Conservation (phyloP, 2,329 filamentous ascomycete genomes). For the Stagonosporopsis rhizophila region DNA sequence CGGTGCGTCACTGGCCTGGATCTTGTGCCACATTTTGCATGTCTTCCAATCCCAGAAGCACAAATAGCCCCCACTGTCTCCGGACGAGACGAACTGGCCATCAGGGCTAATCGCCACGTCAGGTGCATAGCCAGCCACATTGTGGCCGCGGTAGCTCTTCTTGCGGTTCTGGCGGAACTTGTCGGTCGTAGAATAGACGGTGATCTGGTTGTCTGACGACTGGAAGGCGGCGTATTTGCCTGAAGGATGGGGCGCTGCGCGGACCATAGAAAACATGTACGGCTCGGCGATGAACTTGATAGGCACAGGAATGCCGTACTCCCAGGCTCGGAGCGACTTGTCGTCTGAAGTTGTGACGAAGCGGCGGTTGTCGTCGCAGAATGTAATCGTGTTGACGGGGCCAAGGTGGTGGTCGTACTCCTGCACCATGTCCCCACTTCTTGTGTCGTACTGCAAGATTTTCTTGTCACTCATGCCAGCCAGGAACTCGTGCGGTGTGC, state of each 20-base stretch:
- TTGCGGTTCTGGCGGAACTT: conserved; percentile 97
- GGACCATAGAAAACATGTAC: conserved; percentile 96
- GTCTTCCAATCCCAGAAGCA: conserved; percentile 99
- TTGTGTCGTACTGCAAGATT: conserved; percentile 94
- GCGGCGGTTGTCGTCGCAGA: conserved; percentile 90
- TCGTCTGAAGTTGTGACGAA: conserved; percentile 99
- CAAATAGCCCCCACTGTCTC: conserved; percentile 86
- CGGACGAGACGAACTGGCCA: conserved; percentile 86
- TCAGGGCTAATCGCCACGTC: conserved; percentile 89
- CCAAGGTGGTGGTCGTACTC: conserved; percentile 98
- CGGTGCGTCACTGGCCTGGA: conserved; percentile 81
- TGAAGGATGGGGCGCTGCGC: conserved; percentile 81
- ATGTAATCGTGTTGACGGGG: conserved; percentile 97
- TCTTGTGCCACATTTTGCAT: conserved; percentile 98
- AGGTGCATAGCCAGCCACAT: conserved; percentile 92
- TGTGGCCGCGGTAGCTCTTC: conserved; percentile 95
- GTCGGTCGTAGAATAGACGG: conserved; percentile 92
- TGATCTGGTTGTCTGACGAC: conserved; percentile 92
- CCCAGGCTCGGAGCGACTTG: conserved; percentile 95
- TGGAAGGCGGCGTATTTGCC: conserved; percentile 96
- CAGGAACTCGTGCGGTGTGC: conserved; percentile 85
- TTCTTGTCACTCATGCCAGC: conserved; percentile 99
- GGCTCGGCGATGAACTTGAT: conserved; percentile 99
- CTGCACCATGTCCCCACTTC: conserved; percentile 83
- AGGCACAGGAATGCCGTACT: conserved; percentile 96